A percentile compares a stretch with the other conserved stretches of the same genome.
phyloP scores from a whole-genome alignment of 2,329 filamentous ascomycete genomes.

The Pezicula neosporulosa region DNA sequence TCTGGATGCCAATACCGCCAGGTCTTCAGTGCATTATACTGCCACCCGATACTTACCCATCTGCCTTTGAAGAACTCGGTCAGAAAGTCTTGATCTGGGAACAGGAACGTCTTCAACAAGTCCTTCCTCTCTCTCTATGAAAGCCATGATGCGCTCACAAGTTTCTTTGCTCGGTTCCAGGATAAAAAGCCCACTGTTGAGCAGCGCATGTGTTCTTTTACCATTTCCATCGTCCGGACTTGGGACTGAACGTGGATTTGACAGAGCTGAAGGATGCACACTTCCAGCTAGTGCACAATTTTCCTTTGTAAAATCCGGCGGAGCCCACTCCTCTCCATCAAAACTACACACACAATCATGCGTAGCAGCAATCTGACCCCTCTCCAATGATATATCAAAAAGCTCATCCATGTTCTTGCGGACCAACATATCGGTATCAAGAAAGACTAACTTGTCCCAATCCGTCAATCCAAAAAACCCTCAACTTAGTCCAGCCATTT shows the following conservation, averaged over 20 bases:
- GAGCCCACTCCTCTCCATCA: conserved; percentile 71
- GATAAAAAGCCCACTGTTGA: conserved; percentile 50
- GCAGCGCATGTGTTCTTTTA: conserved; percentile 37
- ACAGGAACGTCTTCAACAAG: conserved; percentile 40
- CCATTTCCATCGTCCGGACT: conserved; percentile 13
- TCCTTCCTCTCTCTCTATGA: conserved; percentile 34
- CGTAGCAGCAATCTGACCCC: conserved; percentile 70
- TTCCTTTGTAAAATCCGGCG: conserved; percentile 56
- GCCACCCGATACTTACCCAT: conserved; percentile 53
- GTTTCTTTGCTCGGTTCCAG: conserved; percentile 39
- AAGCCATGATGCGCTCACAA: conserved; percentile 34
- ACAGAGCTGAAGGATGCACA: conserved; percentile 31
- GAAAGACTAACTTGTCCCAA: conserved; percentile 72
- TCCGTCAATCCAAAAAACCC: conserved; percentile 73
- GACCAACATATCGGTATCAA: conserved; percentile 85
- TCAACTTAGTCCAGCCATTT: conserved; percentile 84
- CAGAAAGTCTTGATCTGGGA: conserved; percentile 56
- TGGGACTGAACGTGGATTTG: conserved; percentile 30
- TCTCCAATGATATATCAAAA: conserved; percentile 67
- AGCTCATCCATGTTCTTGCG: conserved; percentile 83
- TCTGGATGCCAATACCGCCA: conserved; percentile 48
- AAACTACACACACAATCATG: conserved; percentile 86
- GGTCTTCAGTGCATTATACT: conserved; percentile 61
- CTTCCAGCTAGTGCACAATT: conserved; percentile 55
- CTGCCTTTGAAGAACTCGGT: conserved; percentile 47